These are phyloP conservation scores for Guadua angustifolia DNA, from an alignment of 176 grass and related monocot species.

Conservation along the genomic window DNA sequence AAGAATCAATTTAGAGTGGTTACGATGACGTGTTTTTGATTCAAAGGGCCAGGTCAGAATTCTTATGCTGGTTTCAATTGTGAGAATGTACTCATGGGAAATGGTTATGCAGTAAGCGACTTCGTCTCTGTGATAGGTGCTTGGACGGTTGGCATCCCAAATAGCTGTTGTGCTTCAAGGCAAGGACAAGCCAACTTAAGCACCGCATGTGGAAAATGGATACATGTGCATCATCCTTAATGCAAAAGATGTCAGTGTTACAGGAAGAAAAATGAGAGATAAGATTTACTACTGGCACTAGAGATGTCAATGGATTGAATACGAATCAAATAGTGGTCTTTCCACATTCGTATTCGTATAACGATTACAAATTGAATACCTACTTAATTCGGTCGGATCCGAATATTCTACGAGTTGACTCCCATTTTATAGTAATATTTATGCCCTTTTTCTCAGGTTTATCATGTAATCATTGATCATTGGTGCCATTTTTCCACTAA, in stretches of 20 bases:
- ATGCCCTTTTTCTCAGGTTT: too few species aligned
- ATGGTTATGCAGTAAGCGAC: neutral
- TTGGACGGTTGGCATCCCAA: constrained; percentile 87
- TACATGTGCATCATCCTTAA: constrained; percentile 96
- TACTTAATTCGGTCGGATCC: too few species aligned
- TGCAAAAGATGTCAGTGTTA: constrained; percentile 87
- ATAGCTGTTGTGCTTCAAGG: constrained; percentile 85
- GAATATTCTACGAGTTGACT: too few species aligned
- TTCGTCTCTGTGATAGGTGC: constrained; percentile 52
- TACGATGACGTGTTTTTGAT: constrained; percentile 93
- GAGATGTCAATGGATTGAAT: too few species aligned
- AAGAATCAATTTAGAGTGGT: constrained; percentile 85
- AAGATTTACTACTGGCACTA: constrained; percentile 97
- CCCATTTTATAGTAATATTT: too few species aligned
- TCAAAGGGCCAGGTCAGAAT: constrained; percentile 13
- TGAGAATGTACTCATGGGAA: neutral
- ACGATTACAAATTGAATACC: too few species aligned
- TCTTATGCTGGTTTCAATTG: neutral
- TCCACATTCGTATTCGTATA: too few species aligned
- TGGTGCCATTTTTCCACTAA: too few species aligned
- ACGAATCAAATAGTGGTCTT: too few species aligned
- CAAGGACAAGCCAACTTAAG: constrained; percentile 94
- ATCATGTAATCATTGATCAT: too few species aligned
- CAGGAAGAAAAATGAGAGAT: constrained; percentile 91
- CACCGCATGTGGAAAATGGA: constrained; percentile 84